A percentile compares a stretch with the other conserved stretches of the same genome.
Evolutionary conservation across 352 stramenopile species (phyloP).

Genomic region (Pythium guiyangense): DNA sequence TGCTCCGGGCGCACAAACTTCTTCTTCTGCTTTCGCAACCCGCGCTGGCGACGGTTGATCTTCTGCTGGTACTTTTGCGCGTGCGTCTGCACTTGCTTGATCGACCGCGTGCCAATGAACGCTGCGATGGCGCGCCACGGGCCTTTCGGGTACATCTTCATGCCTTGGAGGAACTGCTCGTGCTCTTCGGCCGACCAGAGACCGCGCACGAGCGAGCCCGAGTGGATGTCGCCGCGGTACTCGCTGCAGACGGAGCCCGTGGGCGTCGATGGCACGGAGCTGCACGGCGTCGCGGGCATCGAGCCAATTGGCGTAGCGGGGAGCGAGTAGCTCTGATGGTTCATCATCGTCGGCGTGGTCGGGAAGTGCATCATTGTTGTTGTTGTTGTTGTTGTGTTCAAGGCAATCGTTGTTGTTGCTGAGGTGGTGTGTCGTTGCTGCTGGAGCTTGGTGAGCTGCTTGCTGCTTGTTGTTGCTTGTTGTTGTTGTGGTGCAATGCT

Average conservation of each 20-base stretch:
- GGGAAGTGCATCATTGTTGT: not conserved
- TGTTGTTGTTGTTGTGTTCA: not conserved
- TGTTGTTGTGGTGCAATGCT: not conserved
- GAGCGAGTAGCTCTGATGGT: slow-evolving; percentile 2
- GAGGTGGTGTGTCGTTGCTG: too few relatives aligned
- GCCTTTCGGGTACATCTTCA: slow-evolving; percentile 74
- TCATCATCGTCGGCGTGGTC: not conserved
- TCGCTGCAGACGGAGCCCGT: slow-evolving; percentile 5
- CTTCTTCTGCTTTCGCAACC: slow-evolving; percentile 84
- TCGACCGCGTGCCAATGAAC: slow-evolving; percentile 71
- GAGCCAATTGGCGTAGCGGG: slow-evolving; percentile 5
- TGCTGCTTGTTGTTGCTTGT: not conserved
- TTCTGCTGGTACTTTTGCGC: slow-evolving; percentile 88
- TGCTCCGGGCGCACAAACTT: slow-evolving; percentile 71
- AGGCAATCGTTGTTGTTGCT: not conserved
- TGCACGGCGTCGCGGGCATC: slow-evolving; percentile 1
- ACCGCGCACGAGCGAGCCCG: slow-evolving; percentile 41
- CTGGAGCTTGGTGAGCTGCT: too few relatives aligned
- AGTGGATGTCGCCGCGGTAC: slow-evolving; percentile 9
- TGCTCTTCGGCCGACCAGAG: slow-evolving; percentile 77
- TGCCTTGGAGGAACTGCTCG: slow-evolving; percentile 76
- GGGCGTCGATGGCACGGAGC: slow-evolving; percentile 7
- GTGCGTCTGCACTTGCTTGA: slow-evolving; percentile 83
- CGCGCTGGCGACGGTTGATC: slow-evolving; percentile 71
- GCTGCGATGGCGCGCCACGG: slow-evolving; percentile 73